Conservation (phyloP, 768 basidiomycete species). For the Cystobasidium ongulense region DNA sequence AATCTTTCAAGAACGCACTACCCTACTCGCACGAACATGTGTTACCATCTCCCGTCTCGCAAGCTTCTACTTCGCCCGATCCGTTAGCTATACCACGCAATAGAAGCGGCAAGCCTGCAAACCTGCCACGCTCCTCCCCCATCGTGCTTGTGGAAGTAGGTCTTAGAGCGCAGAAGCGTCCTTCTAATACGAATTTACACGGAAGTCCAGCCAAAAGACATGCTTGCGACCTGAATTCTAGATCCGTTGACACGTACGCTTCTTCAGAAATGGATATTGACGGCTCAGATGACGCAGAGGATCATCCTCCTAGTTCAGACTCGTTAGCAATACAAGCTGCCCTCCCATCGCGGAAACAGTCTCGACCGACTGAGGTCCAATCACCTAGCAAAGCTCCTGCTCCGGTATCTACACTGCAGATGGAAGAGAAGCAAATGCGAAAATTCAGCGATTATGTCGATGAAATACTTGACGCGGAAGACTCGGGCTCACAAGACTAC, state of each 20-base stretch:
- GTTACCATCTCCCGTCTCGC: not conserved
- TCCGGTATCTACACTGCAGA: not conserved
- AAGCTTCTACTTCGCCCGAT: constrained; percentile 16
- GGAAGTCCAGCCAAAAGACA: not conserved
- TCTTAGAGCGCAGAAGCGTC: not conserved
- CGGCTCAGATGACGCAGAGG: not conserved
- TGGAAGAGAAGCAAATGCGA: not conserved
- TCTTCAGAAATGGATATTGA: constrained; percentile 19
- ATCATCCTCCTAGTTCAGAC: not conserved
- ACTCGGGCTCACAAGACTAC: not conserved
- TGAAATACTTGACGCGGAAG: constrained; percentile 20
- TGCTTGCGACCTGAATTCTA: not conserved
- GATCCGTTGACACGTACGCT: not conserved
- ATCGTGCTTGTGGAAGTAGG: not conserved
- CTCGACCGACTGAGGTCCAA: not conserved
- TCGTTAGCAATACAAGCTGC: not conserved
- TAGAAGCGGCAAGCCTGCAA: not conserved
- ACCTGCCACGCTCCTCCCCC: not conserved
- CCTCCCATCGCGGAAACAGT: not conserved
- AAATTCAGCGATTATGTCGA: constrained; percentile 16
- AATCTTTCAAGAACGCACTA: not conserved
- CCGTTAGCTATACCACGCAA: not conserved
- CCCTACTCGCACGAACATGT: not conserved
- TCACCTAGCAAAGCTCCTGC: not conserved
- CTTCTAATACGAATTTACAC: not conserved